Evolutionary conservation across 305 asterid genomes (phyloP).

Genomic region (Rubia balearica): DNA sequence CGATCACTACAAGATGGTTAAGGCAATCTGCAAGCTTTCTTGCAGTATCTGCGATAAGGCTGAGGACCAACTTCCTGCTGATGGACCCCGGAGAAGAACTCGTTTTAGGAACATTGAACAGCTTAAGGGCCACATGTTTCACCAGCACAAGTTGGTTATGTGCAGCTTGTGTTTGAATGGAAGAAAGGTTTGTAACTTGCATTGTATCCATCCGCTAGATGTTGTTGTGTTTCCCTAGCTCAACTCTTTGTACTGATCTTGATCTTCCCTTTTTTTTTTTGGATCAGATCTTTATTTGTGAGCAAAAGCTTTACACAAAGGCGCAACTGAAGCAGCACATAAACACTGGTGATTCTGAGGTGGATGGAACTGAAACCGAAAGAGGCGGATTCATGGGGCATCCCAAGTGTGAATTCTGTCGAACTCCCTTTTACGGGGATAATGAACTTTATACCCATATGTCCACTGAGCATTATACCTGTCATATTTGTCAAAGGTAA

Average conservation of each 20-base stretch:
- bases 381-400: conserved; percentile 97
- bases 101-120: conserved; percentile 77
- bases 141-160: conserved; percentile 74
- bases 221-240: not conserved
- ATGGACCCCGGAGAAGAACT: conserved; percentile 48
- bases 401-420: conserved; percentile 86
- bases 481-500: conserved; percentile 94
- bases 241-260: not conserved
- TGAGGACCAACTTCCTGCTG: conserved; percentile 40
- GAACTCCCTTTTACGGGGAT: conserved; percentile 84
- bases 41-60: conserved; percentile 74
- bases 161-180: conserved; percentile 98
- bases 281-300: conserved; percentile 85
- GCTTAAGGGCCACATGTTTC: conserved; percentile 83
- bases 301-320: conserved; percentile 85
- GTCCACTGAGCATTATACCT: conserved; percentile 94
- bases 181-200: conserved; percentile 52
- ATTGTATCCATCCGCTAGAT: not conserved
- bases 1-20: conserved; percentile 93
- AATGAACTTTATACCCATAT: conserved; percentile 84
- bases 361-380: conserved; percentile 98
- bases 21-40: conserved; percentile 97
- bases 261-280: not conserved
- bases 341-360: conserved; percentile 85
- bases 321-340: conserved; percentile 79